Conservation (phyloP, 176 grass and related monocot species). For the Tillandsia leiboldiana region DNA sequence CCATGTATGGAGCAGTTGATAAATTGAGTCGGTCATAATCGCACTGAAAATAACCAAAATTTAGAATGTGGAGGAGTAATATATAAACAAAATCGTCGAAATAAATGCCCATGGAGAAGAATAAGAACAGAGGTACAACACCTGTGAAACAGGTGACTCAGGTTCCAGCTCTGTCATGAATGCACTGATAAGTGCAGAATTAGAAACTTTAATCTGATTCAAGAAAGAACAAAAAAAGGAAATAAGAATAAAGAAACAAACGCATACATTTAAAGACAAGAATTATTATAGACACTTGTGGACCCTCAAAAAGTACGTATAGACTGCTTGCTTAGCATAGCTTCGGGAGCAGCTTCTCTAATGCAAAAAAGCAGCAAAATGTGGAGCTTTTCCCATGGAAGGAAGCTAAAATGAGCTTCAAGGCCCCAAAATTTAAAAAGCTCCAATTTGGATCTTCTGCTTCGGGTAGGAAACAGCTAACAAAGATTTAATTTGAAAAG, state of each 20-base stretch:
- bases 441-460: too few relatives aligned
- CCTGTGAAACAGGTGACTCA: conserved; percentile 81
- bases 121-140: conserved; percentile 17
- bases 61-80: not conserved
- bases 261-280: not conserved
- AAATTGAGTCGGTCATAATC: conserved; percentile 91
- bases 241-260: not conserved
- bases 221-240: not conserved
- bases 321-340: too few relatives aligned
- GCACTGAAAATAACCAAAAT: conserved; percentile 41
- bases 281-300: too few relatives aligned
- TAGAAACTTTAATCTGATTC: conserved; percentile 90
- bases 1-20: conserved; percentile 93
- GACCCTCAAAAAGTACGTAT: too few relatives aligned
- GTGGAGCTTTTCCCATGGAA: too few relatives aligned
- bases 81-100: not conserved
- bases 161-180: conserved; percentile 97
- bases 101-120: not conserved
- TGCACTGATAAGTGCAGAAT: conserved; percentile 91
- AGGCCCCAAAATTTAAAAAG: too few relatives aligned
- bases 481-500: too few relatives aligned
- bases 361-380: too few relatives aligned
- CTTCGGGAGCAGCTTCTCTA: too few relatives aligned
- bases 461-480: too few relatives aligned
- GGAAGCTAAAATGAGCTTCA: too few relatives aligned